These are phyloP conservation scores for Aquanectria penicillioides DNA, from an alignment of 2,329 filamentous ascomycete species.

Conservation along the genomic window DNA sequence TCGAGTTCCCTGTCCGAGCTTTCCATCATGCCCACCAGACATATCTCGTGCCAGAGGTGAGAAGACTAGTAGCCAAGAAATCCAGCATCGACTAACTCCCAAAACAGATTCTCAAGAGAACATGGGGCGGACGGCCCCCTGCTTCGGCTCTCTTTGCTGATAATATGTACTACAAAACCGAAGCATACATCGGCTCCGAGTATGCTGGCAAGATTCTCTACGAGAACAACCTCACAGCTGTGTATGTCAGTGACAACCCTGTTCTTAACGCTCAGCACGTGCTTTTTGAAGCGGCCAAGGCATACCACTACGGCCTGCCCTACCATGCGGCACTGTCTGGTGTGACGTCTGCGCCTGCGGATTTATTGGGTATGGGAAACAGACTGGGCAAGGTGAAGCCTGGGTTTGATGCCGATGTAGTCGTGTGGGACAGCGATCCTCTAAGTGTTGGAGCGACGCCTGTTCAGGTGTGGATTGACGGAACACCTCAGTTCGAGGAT, in stretches of 20 bases:
- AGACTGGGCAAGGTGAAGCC: slow-evolving; percentile 70
- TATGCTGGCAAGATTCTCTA: slow-evolving; percentile 73
- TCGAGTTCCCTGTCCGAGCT: slow-evolving; percentile 71
- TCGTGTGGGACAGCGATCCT: slow-evolving; percentile 71
- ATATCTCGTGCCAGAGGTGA: slow-evolving; percentile 71
- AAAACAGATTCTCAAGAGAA: slow-evolving; percentile 62
- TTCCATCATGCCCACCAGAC: slow-evolving; percentile 78
- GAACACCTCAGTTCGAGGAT: slow-evolving; percentile 62
- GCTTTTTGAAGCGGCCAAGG: slow-evolving; percentile 71
- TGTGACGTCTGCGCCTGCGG: slow-evolving; percentile 68
- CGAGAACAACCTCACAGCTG: slow-evolving; percentile 70
- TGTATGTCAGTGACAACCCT: slow-evolving; percentile 78
- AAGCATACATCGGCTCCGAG: slow-evolving; percentile 72
- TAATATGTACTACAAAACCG: slow-evolving; percentile 78
- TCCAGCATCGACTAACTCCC: not conserved
- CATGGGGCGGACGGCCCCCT: slow-evolving; percentile 63
- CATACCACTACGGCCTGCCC: slow-evolving; percentile 67
- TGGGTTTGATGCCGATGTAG: slow-evolving; percentile 70
- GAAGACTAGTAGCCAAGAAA: slow-evolving; percentile 17
- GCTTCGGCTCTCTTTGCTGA: slow-evolving; percentile 74
- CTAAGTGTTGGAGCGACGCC: slow-evolving; percentile 68
- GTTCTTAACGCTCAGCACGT: slow-evolving; percentile 77
- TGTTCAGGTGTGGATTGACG: slow-evolving; percentile 72
- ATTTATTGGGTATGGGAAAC: slow-evolving; percentile 65
- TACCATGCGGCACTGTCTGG: slow-evolving; percentile 68